phyloP scores from a whole-genome alignment of 75 land plant genomes.

The Larix kaempferi region DNA sequence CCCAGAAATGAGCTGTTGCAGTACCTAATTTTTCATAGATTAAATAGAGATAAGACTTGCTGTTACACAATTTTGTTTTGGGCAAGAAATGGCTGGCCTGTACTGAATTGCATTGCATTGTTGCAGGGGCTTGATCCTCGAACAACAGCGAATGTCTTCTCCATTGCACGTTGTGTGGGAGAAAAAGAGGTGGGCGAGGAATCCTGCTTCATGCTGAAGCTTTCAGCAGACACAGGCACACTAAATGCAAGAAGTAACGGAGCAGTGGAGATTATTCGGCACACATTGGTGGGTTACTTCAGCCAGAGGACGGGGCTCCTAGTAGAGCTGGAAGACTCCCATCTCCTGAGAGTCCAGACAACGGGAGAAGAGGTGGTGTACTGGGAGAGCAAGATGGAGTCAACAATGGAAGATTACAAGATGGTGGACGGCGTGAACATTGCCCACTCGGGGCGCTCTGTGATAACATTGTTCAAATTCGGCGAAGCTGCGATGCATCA shows the following conservation, averaged over 20 bases:
- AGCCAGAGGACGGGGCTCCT: conserved; percentile 79
- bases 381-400: conserved; percentile 77
- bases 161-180: conserved; percentile 62
- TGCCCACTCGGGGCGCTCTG: conserved; percentile 60
- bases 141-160: conserved; percentile 61
- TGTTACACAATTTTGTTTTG: no score
- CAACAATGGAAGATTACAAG: conserved; percentile 55
- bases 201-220: conserved; percentile 68
- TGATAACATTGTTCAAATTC: conserved; percentile 52
- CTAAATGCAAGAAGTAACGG: conserved; percentile 52
- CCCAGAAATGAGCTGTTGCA: no score
- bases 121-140: conserved; percentile 39
- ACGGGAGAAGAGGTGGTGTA: conserved; percentile 33
- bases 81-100: no score
- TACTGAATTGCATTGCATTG: no score
- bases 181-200: conserved; percentile 69
- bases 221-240: conserved; percentile 44
- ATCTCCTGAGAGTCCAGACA: conserved; percentile 47
- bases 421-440: conserved; percentile 59
- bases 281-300: conserved; percentile 78
- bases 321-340: conserved; percentile 67
- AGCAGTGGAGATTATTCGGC: conserved; percentile 64
- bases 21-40: no score
- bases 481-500: conserved; percentile 63
- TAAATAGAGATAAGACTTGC: no score